These are phyloP conservation scores for Didymella arachidicola DNA, from an alignment of 2,329 filamentous ascomycete genomes.

Conservation along the genomic window DNA sequence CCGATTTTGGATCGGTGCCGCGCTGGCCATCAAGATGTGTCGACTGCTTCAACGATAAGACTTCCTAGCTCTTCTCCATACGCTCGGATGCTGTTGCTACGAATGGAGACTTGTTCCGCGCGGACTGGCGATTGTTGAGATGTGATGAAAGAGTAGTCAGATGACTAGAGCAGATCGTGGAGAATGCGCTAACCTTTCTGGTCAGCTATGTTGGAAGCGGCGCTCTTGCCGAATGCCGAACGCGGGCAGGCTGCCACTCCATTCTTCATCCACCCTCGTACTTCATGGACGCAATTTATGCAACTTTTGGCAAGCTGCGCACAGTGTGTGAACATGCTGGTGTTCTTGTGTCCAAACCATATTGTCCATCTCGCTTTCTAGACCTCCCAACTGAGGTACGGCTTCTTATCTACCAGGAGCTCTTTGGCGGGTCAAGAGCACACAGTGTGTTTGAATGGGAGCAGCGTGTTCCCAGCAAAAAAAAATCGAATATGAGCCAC, in stretches of 20 bases:
- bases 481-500: not conserved
- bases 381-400: not conserved
- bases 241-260: not conserved
- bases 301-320: not conserved
- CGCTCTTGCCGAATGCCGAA: conserved; percentile 2
- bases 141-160: conserved; percentile 14
- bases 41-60: not conserved
- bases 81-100: conserved; percentile 3
- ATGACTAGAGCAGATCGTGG: conserved; percentile 16
- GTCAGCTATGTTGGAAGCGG: not conserved
- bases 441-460: not conserved
- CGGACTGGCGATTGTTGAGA: conserved; percentile 14
- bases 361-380: not conserved
- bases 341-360: not conserved
- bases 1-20: conserved; percentile 45
- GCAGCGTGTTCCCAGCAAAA: not conserved
- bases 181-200: conserved; percentile 13
- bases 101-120: conserved; percentile 4
- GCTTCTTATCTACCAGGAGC: not conserved
- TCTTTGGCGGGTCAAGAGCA: not conserved
- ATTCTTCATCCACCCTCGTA: not conserved
- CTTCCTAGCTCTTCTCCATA: conserved; percentile 9
- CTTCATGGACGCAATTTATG: not conserved
- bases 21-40: conserved; percentile 40
- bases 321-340: not conserved